Base-by-base conservation (phyloP, 2,329 filamentous ascomycete genomes). In the Penicillium sp. region DNA sequence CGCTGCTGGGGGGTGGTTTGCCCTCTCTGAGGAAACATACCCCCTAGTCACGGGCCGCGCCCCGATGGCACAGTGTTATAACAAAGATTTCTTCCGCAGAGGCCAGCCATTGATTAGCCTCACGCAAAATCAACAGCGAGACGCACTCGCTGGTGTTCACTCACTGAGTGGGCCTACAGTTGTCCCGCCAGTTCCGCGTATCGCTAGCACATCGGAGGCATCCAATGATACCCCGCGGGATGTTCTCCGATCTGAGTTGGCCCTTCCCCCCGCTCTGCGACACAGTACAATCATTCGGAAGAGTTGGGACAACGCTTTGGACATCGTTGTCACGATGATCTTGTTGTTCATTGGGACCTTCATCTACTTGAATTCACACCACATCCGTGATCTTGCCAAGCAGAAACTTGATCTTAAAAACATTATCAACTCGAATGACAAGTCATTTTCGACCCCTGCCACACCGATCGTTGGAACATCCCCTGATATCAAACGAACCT, bases 1-100 rank as follows among this genome's bases (percentile, higher is more conserved):
- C 1, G 84, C 89, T 49, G 78, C 80, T n/a, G 93, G 92, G 24
- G 89, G 89, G 54, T 97, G 93, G 91, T 99, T 93, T 70, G 94
- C 92, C 26, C 82, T 97, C 74, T 97, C 93, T 1, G 93, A 95
- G 51, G 81, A 80, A 33, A 85, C 85, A 7, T 97, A 97, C 63
- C 94, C 94, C 3, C 81, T 93, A 8, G 90, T 96, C 23, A 87
- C 92, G 18, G 84, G 90, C 46, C 86, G 81, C 33, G 85, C 84
- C 4, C 75, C 78, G 20, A 73, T 76, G 56, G 84, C 85, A 7
- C 72, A 78, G 46, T 84, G 80, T 64, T 84, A 85, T 58, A 76
- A 78, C 42, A 77, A 78, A 47, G 77, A 78, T 51, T 85, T 73
- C 43, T 68, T 74, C 39, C 65, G 67, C 7, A 56, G 62, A 36